phyloP scores from a whole-genome alignment of 768 basidiomycete species.

The Asterophora lycoperdoides region DNA sequence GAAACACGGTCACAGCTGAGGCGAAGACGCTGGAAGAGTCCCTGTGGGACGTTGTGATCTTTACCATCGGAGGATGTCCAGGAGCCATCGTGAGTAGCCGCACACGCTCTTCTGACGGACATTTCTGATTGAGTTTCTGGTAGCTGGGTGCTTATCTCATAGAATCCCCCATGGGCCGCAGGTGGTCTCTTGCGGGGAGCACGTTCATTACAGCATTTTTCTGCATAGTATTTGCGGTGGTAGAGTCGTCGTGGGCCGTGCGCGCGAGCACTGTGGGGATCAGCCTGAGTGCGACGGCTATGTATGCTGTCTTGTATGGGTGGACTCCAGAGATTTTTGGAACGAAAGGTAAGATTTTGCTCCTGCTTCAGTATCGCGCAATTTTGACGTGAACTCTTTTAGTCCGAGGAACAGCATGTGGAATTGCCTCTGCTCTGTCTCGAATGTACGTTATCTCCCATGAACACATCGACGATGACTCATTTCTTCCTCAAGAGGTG shows the following conservation, averaged over 20 bases:
- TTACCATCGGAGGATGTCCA: constrained; percentile 80
- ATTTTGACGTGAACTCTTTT: constrained; percentile 6
- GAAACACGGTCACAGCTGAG: constrained; percentile 14
- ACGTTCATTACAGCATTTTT: constrained; percentile 74
- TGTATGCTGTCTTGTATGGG: constrained; percentile 88
- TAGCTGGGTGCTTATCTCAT: constrained; percentile 86
- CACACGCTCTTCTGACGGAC: not conserved
- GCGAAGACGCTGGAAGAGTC: constrained; percentile 54
- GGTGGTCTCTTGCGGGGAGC: constrained; percentile 68
- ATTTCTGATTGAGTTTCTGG: not conserved
- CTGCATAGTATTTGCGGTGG: constrained; percentile 65
- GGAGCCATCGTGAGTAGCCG: constrained; percentile 65
- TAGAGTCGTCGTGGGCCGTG: constrained; percentile 52
- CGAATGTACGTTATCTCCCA: constrained; percentile 55
- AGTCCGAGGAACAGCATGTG: constrained; percentile 87
- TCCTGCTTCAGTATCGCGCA: not conserved
- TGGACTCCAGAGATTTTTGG: constrained; percentile 89
- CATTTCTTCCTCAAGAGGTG: constrained; percentile 50
- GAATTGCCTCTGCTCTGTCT: constrained; percentile 81
- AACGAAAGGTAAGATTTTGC: constrained; percentile 52
- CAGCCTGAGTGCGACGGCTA: constrained; percentile 71
- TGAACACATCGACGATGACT: not conserved
- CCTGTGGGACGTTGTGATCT: constrained; percentile 84
- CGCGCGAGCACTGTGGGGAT: constrained; percentile 72
- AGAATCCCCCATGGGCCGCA: constrained; percentile 63